phyloP scores from a whole-genome alignment of 768 basidiomycete species.

The Lyophyllum atratum region DNA sequence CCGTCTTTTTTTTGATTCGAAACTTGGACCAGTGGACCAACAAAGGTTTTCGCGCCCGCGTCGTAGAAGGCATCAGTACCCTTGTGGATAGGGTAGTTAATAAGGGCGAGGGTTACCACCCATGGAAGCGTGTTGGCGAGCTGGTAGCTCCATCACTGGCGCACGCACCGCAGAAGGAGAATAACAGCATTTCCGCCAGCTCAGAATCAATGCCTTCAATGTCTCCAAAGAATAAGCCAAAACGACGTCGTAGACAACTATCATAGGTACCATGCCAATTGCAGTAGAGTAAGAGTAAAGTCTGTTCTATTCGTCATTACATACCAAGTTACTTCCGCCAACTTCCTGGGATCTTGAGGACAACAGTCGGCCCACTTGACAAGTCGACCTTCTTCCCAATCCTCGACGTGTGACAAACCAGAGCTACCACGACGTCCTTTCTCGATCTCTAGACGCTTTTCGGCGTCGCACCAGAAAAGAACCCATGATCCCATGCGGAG shows the following conservation, averaged over 20 bases:
- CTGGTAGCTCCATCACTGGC: slow-evolving; percentile 17
- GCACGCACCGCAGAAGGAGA: slow-evolving; percentile 33
- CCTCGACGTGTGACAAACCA: slow-evolving; percentile 71
- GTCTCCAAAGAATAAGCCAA: slow-evolving; percentile 16
- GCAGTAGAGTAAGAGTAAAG: background rate
- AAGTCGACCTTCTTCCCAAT: slow-evolving; percentile 76
- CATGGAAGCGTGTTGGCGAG: slow-evolving; percentile 52
- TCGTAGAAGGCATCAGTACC: slow-evolving; percentile 38
- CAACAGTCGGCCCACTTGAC: slow-evolving; percentile 66
- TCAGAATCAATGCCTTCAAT: slow-evolving; percentile 14
- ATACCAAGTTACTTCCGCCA: slow-evolving; percentile 62
- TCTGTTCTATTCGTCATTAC: slow-evolving; percentile 1
- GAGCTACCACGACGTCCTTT: slow-evolving; percentile 63
- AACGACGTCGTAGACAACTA: background rate
- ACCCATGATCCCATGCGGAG: slow-evolving; percentile 85
- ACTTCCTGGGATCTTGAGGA: slow-evolving; percentile 73
- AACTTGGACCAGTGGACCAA: slow-evolving; percentile 58
- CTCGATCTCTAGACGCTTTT: slow-evolving; percentile 76
- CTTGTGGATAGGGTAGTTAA: slow-evolving; percentile 35
- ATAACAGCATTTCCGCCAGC: slow-evolving; percentile 22
- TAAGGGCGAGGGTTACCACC: slow-evolving; percentile 34
- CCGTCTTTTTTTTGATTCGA: slow-evolving; percentile 51
- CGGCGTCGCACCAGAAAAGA: slow-evolving; percentile 98
- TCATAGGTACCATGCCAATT: background rate
- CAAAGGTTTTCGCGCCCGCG: slow-evolving; percentile 39